Evolutionary conservation across 1,284 basidiomycete genomes (phyloP).

Genomic region (Ceratobasidium sp.): DNA sequence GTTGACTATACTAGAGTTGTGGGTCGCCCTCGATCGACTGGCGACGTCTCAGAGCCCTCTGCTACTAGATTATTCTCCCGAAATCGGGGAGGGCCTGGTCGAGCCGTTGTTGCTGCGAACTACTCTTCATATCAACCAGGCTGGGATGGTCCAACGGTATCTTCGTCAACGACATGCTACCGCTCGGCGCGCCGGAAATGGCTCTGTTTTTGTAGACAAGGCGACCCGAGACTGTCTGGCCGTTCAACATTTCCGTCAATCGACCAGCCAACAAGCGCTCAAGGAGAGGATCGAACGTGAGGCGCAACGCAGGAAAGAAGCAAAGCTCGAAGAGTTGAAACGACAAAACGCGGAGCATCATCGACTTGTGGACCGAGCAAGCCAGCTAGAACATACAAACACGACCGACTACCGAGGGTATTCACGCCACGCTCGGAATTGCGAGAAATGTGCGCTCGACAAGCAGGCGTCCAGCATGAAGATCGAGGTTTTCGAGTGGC

Average conservation of each 20-base stretch:
- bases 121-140: constrained; percentile 49
- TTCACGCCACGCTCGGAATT: constrained; percentile 40
- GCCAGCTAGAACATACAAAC: neutral
- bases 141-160: constrained; percentile 52
- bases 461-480: constrained; percentile 48
- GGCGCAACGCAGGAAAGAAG: constrained; percentile 45
- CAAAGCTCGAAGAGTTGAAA: constrained; percentile 50
- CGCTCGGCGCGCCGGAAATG: neutral
- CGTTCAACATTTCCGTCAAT: constrained; percentile 52
- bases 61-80: constrained; percentile 59
- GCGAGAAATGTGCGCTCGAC: constrained; percentile 55
- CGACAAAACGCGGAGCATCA: constrained; percentile 41
- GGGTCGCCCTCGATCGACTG: constrained; percentile 57
- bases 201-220: constrained; percentile 49
- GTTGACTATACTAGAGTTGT: constrained; percentile 51
- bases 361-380: constrained; percentile 36
- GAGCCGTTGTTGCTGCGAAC: constrained; percentile 57
- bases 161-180: constrained; percentile 50
- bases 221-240: constrained; percentile 48
- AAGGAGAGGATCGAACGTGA: constrained; percentile 50
- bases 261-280: constrained; percentile 47
- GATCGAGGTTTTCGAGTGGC: constrained; percentile 63
- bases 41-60: constrained; percentile 54
- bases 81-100: constrained; percentile 55
- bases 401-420: neutral